Evolutionary conservation across 352 stramenopile genomes (phyloP), one percentile per base, ranked within the genome.

Genomic region (Pythium volutum): DNA sequence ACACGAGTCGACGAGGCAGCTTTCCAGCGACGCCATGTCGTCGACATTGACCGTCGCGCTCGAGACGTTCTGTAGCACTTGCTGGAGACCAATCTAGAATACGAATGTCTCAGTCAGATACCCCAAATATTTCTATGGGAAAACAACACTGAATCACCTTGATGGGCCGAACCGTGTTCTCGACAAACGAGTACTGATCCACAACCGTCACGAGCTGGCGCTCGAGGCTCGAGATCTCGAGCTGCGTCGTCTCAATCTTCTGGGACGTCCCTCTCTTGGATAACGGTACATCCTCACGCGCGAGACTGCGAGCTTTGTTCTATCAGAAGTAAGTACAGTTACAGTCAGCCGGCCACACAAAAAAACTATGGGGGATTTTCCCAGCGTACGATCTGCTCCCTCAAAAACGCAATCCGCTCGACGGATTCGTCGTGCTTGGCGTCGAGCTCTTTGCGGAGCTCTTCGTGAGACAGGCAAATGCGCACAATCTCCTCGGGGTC

Each of bases 131-230:
- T 18, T 11, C 12, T 15, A 26, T 4, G 12, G 38, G 18, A 34
- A 18, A 27, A 31, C 7, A 53, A 14, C 10, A 23, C 53, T n/a
- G n/a, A n/a, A n/a, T 11, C 34, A 90, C 84, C 71, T 94, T 92
- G 45, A 94, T 78, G 0, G 81, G 85, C 2, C 81, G 76, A 11
- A 94, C 78, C 33, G 69, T 82, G 59, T 91, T 79, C 34, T 94
- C 81, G 2, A 92, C 82, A 61, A 87, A 94, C 73, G 87, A 87
- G 57, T 89, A 94, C 60, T 92, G 78, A 26, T 94, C 82, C 18
- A 91, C 70, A n/a, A 91, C 75, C 0, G 79, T 90, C 12, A 76
- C 71, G 27, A 94, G 65, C 8, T 71, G 65, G 6, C 77, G 77
- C 45, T 92, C 82, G 11, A 86, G 64, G 20, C 53, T 79, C 5